Conservation (phyloP, 495 filamentous ascomycete species). For the Bacidia rubella region DNA sequence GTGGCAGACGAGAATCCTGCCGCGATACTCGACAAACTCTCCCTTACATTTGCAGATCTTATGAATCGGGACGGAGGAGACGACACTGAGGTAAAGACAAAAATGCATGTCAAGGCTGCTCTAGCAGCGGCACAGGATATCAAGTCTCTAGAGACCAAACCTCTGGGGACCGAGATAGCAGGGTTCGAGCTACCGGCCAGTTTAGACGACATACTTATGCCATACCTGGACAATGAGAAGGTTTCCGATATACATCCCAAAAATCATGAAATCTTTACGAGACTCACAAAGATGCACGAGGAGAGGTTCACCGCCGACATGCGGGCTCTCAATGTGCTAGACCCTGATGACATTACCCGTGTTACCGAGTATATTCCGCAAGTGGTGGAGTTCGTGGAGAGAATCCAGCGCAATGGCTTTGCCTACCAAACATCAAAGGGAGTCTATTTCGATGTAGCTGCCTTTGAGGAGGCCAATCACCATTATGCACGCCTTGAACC, state of each 20-base stretch:
- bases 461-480: constrained; percentile 75
- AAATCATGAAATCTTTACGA: constrained; percentile 66
- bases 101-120: constrained; percentile 83
- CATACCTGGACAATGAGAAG: constrained; percentile 70
- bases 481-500: constrained; percentile 77
- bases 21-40: constrained; percentile 12
- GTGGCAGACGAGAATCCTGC: constrained; percentile 33
- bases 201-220: constrained; percentile 60
- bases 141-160: constrained; percentile 30
- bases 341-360: constrained; percentile 67
- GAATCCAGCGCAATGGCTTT: constrained; percentile 70
- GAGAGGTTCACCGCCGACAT: constrained; percentile 74
- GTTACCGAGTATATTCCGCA: constrained; percentile 82
- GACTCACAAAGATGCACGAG: constrained; percentile 72
- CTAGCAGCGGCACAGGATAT: constrained; percentile 46
- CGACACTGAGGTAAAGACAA: constrained; percentile 73
- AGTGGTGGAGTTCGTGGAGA: constrained; percentile 66
- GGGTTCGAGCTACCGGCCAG: too few relatives aligned
- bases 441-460: constrained; percentile 85
- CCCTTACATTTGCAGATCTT: constrained; percentile 42
- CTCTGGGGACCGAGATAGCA: too few relatives aligned
- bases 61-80: constrained; percentile 31
- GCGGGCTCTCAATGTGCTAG: constrained; percentile 69
- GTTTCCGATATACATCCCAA: constrained; percentile 59
- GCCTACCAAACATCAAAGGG: constrained; percentile 76